Evolutionary conservation across 371 early-diverging fungal genomes (phyloP), one percentile per base, ranked within the genome.

Genomic region (Lichtheimia corymbifera): DNA sequence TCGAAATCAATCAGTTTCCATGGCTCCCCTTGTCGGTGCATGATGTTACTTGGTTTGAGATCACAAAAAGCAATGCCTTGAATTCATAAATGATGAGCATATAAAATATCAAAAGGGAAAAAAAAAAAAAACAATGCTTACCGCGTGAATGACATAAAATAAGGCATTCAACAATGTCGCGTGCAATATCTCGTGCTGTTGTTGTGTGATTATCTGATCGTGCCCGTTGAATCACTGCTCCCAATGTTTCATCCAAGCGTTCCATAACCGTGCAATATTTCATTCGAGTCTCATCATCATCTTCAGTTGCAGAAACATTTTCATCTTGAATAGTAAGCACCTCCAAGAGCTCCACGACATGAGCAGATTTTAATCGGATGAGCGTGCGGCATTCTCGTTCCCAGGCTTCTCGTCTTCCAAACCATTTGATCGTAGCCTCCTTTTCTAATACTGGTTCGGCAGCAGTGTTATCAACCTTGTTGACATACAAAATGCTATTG

Each of bases 341-440:
- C 58, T 80, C 80, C 0, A 80, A 43, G 2, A 80, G 68, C n/a
- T 74, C 73, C 6, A 74, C 80, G 2, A 76, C 68, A 30, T 62
- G 68, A 2, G 59, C 54, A n/a, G 77, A 76, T 52, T 73, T 70
- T 1, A 80, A 55, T 51, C 71, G 74, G 25, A 73, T 70, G 43
- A 80, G 54, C 0, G 73, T 71, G 3, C 73, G 67, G 41, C 80
- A 80, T 62, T 80, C 80, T 42, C 80, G 64, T 40, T 80, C 80
- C 80, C 80, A 80, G 22, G 80, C 77, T 63, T 80, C 80, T 11
- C 80, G 65, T 50, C 80, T 58, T n/a, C 74, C 78, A 71, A 80
- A 80, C 14, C 65, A 56, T 49, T 80, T 80, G 50, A 80, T 66
- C 3, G 72, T 68, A 4, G 64, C 67, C 4, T 44, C 50, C 9